A percentile compares a stretch with the other conserved stretches of the same genome.
phyloP scores from a whole-genome alignment of 345 rosid genomes.

The Jatropha curcas region DNA sequence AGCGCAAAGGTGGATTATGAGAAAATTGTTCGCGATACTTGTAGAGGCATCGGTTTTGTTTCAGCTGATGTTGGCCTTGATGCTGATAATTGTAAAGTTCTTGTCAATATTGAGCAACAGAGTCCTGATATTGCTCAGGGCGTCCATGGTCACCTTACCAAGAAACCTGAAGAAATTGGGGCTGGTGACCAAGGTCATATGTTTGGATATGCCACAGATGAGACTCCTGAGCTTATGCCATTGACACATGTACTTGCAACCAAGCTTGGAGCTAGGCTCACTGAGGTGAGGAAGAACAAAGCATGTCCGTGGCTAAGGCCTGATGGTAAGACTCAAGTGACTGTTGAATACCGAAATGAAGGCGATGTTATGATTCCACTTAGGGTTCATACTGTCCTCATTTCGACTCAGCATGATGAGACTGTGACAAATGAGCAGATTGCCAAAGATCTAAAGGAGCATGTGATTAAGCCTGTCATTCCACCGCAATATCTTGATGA shows the following conservation, averaged over 20 bases:
- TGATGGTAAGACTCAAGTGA: constrained; percentile 24
- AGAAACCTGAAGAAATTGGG: constrained; percentile 20
- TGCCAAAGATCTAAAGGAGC: constrained; percentile 8
- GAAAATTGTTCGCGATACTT: constrained; percentile 13
- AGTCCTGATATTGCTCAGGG: constrained; percentile 18
- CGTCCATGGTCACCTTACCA: constrained; percentile 17
- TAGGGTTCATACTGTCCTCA: constrained; percentile 20
- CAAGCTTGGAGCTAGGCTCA: constrained; percentile 20
- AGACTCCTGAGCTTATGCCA: constrained; percentile 20
- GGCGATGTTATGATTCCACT: constrained; percentile 14
- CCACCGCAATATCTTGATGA: constrained; percentile 10
- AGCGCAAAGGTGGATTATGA: constrained; percentile 6
- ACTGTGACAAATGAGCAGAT: constrained; percentile 16
- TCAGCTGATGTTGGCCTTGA: constrained; percentile 17
- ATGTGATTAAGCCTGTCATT: constrained; percentile 16
- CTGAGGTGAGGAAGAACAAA: constrained; percentile 18
- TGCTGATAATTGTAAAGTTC: constrained; percentile 16
- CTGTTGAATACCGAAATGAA: constrained; percentile 11
- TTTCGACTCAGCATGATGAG: constrained; percentile 18
- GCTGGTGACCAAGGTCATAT: constrained; percentile 16
- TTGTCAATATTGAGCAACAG: constrained; percentile 11
- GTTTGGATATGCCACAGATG: constrained; percentile 20
- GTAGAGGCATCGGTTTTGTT: constrained; percentile 5
- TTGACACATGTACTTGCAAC: constrained; percentile 16
- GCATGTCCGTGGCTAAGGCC: constrained; percentile 21